These are phyloP conservation scores for Fusarium metavorans DNA, from an alignment of 2,329 filamentous ascomycete genomes.

Conservation along the genomic window DNA sequence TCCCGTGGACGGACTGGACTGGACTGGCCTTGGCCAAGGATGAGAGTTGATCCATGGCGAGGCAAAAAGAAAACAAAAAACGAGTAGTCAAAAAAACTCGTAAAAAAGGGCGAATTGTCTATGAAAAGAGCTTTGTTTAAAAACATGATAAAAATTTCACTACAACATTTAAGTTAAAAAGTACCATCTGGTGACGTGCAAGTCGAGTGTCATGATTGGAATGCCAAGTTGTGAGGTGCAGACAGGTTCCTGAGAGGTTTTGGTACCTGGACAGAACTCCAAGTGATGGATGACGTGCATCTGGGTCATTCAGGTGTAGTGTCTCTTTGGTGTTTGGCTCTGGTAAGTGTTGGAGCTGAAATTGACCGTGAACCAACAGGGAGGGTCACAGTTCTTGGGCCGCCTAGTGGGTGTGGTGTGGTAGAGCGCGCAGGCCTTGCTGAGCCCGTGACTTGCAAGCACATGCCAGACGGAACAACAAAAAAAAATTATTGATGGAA, in stretches of 20 bases:
- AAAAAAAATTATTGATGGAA: conserved; percentile 4
- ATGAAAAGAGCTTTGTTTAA: conserved; percentile 35
- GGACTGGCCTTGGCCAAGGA: neutral
- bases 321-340: neutral
- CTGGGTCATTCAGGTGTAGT: conserved; percentile 12
- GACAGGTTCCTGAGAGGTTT: conserved; percentile 29
- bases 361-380: conserved; percentile 23
- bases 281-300: conserved; percentile 25
- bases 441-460: conserved; percentile 32
- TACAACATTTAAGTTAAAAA: neutral
- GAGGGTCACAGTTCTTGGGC: conserved; percentile 7
- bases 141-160: conserved; percentile 46
- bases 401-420: conserved; percentile 13
- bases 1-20: neutral
- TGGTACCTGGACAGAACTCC: neutral
- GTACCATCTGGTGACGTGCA: conserved; percentile 13
- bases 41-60: neutral
- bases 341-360: neutral
- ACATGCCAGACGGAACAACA: conserved; percentile 15
- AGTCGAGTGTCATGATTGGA: conserved; percentile 7
- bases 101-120: conserved; percentile 42
- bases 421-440: conserved; percentile 30
- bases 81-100: conserved; percentile 42
- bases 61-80: conserved; percentile 34
- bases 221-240: conserved; percentile 25